Percentiles rank a stretch among this genome's conserved stretches.
These are phyloP conservation scores for Talaromyces sp. DNA, from an alignment of 2,329 filamentous ascomycete genomes.

Conservation along the genomic window DNA sequence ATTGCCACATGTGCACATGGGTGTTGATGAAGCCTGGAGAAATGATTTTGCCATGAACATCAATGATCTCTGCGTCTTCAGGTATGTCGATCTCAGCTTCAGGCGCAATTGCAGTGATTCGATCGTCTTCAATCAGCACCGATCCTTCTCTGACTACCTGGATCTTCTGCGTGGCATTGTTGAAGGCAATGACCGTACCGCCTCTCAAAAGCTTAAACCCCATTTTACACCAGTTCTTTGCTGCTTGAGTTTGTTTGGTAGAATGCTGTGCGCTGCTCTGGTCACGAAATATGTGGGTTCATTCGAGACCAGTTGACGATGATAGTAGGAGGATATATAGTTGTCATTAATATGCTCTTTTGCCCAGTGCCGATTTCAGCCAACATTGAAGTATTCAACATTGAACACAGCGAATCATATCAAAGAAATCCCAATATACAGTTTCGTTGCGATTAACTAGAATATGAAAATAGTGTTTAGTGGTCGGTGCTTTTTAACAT, in stretches of 20 bases:
- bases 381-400: no score
- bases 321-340: no score
- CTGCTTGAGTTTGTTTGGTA: background rate
- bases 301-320: no score
- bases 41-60: background rate
- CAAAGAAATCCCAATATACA: no score
- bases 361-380: no score
- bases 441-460: no score
- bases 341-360: no score
- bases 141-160: background rate
- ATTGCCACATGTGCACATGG: constrained; percentile 54
- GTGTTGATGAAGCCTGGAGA: constrained; percentile 54
- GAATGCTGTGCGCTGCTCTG: no score
- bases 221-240: background rate
- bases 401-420: no score
- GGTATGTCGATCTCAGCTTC: background rate
- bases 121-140: background rate
- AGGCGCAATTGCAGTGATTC: background rate
- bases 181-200: background rate
- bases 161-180: background rate
- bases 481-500: no score
- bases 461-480: background rate
- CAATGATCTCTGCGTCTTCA: background rate
- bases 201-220: background rate
- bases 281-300: no score